phyloP scores from a whole-genome alignment of 257 asterid species.

The Scutellaria baicalensis region DNA sequence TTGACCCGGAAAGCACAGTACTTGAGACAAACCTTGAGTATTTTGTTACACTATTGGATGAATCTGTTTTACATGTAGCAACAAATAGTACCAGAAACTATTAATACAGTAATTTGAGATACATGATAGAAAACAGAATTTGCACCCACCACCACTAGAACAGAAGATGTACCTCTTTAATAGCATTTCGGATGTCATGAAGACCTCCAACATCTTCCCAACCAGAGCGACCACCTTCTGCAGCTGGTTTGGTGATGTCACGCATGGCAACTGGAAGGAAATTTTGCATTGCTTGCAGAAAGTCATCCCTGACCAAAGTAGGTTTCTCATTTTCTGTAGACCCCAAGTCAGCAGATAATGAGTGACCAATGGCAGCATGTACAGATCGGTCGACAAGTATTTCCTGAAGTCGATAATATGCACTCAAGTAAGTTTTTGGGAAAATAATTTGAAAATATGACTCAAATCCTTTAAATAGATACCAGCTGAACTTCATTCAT shows the following conservation, averaged over 20 bases:
- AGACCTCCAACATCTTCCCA: conserved; percentile 99
- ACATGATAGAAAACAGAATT: not conserved
- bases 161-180: conserved; percentile 58
- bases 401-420: conserved; percentile 40
- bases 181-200: conserved; percentile 64
- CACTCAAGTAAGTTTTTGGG: not conserved
- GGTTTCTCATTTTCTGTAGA: conserved; percentile 38
- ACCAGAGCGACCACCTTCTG: conserved; percentile 74
- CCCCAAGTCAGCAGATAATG: conserved; percentile 44
- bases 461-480: not conserved
- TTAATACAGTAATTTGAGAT: not conserved
- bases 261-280: conserved; percentile 99
- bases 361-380: conserved; percentile 80
- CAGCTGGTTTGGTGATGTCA: conserved; percentile 72
- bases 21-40: not conserved
- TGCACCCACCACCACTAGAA: not conserved
- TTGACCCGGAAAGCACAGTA: not conserved
- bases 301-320: conserved; percentile 59
- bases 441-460: not conserved
- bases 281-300: conserved; percentile 71
- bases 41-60: not conserved
- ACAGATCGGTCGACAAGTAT: conserved; percentile 90
- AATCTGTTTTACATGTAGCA: not conserved
- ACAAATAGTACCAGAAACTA: not conserved
- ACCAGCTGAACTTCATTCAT: conserved; percentile 10